Evolutionary conservation across 1,284 basidiomycete species (phyloP).

Genomic region (Termitomyces sp.): DNA sequence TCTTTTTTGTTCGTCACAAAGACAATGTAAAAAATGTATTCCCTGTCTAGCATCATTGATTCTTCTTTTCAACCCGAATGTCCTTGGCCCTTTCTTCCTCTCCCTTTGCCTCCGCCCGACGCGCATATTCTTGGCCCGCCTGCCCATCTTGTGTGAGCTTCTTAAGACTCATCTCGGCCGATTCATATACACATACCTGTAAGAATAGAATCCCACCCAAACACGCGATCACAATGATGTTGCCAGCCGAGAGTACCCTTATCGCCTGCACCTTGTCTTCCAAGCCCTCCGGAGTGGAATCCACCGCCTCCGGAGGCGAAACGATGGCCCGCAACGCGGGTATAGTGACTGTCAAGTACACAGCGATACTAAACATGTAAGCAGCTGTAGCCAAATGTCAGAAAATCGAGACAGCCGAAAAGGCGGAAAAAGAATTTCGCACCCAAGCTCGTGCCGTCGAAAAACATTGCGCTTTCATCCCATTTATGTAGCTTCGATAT

Average conservation of each 20-base stretch:
- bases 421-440: conserved; percentile 19
- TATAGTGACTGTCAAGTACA: conserved; percentile 79
- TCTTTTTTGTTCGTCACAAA: not conserved
- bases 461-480: conserved; percentile 89
- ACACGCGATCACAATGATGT: conserved; percentile 72
- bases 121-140: conserved; percentile 84
- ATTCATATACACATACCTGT: conserved; percentile 65
- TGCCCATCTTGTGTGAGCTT: conserved; percentile 27
- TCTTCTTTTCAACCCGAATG: conserved; percentile 41
- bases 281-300: conserved; percentile 37
- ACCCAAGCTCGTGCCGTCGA: conserved; percentile 85
- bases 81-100: conserved; percentile 22
- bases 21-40: no score
- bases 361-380: conserved; percentile 68
- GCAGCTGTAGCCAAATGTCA: conserved; percentile 43
- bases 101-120: conserved; percentile 54
- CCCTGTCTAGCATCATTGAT: conserved; percentile 20
- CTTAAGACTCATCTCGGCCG: not conserved
- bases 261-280: conserved; percentile 73
- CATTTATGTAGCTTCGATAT: conserved; percentile 77
- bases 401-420: not conserved
- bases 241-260: conserved; percentile 76
- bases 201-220: conserved; percentile 61
- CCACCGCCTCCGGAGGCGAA: conserved; percentile 45
- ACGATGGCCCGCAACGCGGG: conserved; percentile 72